phyloP scores from a whole-genome alignment of 192 early-diverging fungal species.

The Thamnidium elegans region DNA sequence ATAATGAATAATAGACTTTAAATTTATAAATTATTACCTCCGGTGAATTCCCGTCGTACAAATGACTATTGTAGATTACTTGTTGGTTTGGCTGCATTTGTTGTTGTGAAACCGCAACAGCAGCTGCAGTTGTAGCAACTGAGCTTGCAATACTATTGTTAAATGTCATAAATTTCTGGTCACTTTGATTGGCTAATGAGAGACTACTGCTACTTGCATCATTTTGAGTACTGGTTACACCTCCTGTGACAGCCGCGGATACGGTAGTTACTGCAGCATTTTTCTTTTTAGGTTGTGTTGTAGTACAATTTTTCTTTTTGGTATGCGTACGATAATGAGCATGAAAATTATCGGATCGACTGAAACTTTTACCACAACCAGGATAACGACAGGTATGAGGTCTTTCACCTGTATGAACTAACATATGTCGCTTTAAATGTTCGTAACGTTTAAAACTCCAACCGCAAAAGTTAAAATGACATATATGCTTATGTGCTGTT shows the following conservation, averaged over 20 bases:
- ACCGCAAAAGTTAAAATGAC: conserved; percentile 42
- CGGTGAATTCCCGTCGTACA: too few species aligned
- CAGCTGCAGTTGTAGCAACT: conserved; percentile 1
- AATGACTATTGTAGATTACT: too few species aligned
- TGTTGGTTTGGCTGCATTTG: too few species aligned
- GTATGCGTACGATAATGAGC: conserved; percentile 75
- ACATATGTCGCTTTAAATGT: conserved; percentile 77
- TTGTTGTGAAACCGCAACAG: background rate
- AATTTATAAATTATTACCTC: too few species aligned
- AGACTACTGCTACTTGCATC: too few species aligned
- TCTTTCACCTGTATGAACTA: conserved; percentile 73
- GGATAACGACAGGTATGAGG: conserved; percentile 64
- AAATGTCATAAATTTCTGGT: too few species aligned
- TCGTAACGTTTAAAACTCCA: conserved; percentile 78
- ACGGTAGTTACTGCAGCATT: background rate
- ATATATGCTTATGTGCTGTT: conserved; percentile 38
- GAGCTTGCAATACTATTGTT: background rate
- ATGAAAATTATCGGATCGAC: conserved; percentile 74
- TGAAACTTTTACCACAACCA: conserved; percentile 79
- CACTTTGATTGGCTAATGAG: too few species aligned
- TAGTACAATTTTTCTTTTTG: conserved; percentile 42
- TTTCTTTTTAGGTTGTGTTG: background rate
- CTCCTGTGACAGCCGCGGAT: background rate
- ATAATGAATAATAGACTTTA: too few species aligned
- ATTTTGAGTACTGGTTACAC: background rate